phyloP scores from a whole-genome alignment of 306 rosid genomes.

The Gynostemma pentaphyllum region DNA sequence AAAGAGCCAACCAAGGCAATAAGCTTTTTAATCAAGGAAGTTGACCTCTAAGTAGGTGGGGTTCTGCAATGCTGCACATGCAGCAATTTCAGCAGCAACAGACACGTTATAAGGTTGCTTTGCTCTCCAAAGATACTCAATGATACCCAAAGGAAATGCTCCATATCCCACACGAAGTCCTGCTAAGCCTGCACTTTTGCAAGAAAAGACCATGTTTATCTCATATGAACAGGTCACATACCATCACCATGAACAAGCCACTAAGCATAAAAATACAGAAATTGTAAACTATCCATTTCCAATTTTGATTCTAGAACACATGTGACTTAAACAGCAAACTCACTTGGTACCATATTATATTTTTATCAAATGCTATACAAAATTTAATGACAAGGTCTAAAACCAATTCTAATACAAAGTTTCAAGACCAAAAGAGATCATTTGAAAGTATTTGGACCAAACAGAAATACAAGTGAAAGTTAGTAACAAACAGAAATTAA shows the following conservation, averaged over 20 bases:
- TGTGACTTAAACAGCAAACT: no score
- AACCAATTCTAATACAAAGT: no score
- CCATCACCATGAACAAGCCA: neutral
- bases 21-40: neutral
- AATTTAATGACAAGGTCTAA: no score
- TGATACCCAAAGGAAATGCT: conserved; percentile 80
- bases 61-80: conserved; percentile 84
- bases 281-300: no score
- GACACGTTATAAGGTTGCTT: conserved; percentile 97
- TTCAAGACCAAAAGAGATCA: no score
- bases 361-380: no score
- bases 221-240: neutral
- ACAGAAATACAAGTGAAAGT: no score
- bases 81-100: conserved; percentile 91
- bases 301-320: no score
- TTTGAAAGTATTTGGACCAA: no score
- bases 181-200: conserved; percentile 64
- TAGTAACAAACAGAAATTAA: no score
- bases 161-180: conserved; percentile 99
- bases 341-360: no score
- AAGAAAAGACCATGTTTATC: conserved; percentile 1
- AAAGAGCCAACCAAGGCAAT: neutral
- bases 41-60: conserved; percentile 76
- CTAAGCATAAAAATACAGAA: neutral
- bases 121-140: conserved; percentile 94